These are phyloP conservation scores for Panus rudis DNA, from an alignment of 768 basidiomycete species.

Conservation along the genomic window DNA sequence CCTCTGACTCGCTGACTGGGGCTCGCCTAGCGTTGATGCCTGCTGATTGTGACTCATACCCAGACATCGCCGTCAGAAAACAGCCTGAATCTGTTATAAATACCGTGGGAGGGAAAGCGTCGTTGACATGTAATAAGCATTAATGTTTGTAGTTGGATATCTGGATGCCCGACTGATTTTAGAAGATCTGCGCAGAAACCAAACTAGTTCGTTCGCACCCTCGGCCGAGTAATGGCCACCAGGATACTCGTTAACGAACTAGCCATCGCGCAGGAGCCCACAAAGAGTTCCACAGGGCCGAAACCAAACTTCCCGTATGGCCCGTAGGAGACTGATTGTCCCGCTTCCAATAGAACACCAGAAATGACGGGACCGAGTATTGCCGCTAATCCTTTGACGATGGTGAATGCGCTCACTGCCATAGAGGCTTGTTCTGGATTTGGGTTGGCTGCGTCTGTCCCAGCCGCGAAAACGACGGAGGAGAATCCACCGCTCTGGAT, in stretches of 20 bases:
- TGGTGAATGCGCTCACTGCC: conserved; percentile 10
- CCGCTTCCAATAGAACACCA: conserved; percentile 15
- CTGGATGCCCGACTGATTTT: no score
- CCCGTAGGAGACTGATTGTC: conserved; percentile 4
- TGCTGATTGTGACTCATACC: no score
- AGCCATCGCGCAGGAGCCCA: conserved; percentile 15
- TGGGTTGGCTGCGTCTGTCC: conserved; percentile 14
- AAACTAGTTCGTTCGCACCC: no score
- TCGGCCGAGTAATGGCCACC: not conserved
- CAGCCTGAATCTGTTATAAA: no score
- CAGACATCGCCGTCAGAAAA: no score
- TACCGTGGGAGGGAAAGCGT: no score
- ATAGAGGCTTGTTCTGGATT: conserved; percentile 16
- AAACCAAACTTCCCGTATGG: conserved; percentile 16
- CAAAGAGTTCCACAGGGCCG: conserved; percentile 18
- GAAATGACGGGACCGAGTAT: conserved; percentile 16
- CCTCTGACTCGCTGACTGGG: no score
- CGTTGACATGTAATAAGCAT: no score
- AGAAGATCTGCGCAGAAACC: no score
- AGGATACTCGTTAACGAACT: conserved; percentile 1
- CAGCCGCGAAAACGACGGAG: conserved; percentile 11
- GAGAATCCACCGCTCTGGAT: conserved; percentile 17
- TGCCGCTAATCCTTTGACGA: conserved; percentile 17
- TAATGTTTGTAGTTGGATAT: no score
- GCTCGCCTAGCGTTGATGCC: no score